Evolutionary conservation across 2,329 filamentous ascomycete species (phyloP), one percentile per base, ranked within the genome.

Genomic region (Neobulgaria alba): DNA sequence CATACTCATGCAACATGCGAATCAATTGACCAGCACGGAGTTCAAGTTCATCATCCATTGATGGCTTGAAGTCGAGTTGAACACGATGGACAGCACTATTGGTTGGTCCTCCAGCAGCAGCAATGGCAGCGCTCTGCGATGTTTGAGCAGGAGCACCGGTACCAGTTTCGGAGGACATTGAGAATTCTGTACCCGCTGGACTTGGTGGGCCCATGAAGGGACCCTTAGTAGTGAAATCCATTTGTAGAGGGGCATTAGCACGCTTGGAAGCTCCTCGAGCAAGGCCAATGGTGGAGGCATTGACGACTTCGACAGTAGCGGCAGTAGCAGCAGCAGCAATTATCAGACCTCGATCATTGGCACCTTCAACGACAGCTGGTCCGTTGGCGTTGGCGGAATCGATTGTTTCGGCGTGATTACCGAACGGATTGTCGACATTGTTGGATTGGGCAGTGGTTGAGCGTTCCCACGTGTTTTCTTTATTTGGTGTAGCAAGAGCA

Each of bases 51-150:
- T 98, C 92, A 4, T 87, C 83, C 72, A 96, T 82, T 3, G 85
- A 90, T 18, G 92, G 89, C 61, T 79, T 83, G 64, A 96, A 98
- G 62, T 95, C 89, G 52, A 96, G 77, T 62, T 95, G 86, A 23
- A 96, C 86, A 48, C 92, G 86, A 63, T 96, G 84, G 41, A 96
- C 89, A 50, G 85, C 63, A 42, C 75, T 68, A 47, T 69, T 65
- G 29, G 67, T 58, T 16, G 79, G 76, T 14, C 76, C 78, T 41
- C 73, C 77, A 33, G 76, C 75, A 37, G 73, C 75, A 10, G 74
- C 75, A 51, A 80, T 80, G 32, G 74, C 77, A 9, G 71, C 72
- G 32, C 74, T 76, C 23, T 71, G 67, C 29, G 65, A 60, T 3
- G 72, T 72, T 39, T 50, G 49, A 36, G 62, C 56, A 45, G 63